Evolutionary conservation across 441 rosid species (phyloP).

Genomic region (Gossypium schwendimanii): DNA sequence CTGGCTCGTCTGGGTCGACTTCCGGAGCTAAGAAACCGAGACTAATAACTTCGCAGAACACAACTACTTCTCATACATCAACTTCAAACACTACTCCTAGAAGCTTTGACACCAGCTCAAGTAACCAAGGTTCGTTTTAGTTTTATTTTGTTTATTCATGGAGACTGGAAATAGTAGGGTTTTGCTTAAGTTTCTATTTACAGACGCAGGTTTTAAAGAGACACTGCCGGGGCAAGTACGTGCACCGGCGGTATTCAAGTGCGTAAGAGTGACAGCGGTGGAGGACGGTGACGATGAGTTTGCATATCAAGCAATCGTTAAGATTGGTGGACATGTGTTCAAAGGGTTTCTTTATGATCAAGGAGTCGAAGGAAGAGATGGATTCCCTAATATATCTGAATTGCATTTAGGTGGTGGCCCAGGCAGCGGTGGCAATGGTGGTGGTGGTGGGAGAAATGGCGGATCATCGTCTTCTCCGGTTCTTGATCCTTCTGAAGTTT

Average conservation of each 20-base stretch:
- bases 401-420: conserved; percentile 64
- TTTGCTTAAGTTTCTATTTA: not conserved
- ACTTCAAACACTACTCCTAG: conserved; percentile 79
- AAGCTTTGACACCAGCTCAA: conserved; percentile 80
- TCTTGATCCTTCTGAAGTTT: conserved; percentile 52
- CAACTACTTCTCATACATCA: conserved; percentile 77
- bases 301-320: conserved; percentile 84
- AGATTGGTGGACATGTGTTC: conserved; percentile 83
- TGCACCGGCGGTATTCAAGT: conserved; percentile 86
- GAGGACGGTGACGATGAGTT: conserved; percentile 86
- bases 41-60: conserved; percentile 48
- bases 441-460: conserved; percentile 27
- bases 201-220: conserved; percentile 53
- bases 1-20: conserved; percentile 54
- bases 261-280: conserved; percentile 81
- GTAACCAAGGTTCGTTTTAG: conserved; percentile 55
- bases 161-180: not conserved
- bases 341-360: conserved; percentile 89
- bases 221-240: conserved; percentile 71
- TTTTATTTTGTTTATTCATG: not conserved
- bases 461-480: conserved; percentile 47
- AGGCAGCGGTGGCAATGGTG: not conserved
- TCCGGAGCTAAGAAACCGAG: conserved; percentile 72
- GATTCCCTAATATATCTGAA: conserved; percentile 66
- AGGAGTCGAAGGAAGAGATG: conserved; percentile 64